These are phyloP conservation scores for Jacaranda mimosifolia DNA, from an alignment of 257 asterid genomes.

Conservation along the genomic window DNA sequence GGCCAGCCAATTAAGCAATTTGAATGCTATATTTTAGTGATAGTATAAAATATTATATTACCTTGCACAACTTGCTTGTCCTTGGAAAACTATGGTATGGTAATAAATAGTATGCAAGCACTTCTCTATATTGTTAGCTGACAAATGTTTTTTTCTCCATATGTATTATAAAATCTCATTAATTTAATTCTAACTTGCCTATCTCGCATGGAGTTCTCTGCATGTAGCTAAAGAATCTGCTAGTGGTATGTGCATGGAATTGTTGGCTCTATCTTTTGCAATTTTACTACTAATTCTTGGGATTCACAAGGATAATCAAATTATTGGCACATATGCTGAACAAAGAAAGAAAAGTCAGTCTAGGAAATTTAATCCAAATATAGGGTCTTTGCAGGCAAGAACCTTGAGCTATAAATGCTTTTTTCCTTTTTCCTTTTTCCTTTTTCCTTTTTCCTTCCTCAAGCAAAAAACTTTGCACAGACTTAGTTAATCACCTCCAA, in stretches of 20 bases:
- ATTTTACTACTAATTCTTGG: not conserved
- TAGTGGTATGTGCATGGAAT: conserved; percentile 30
- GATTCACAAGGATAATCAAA: conserved; percentile 15
- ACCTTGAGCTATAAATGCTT: no score
- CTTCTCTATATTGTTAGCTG: conserved; percentile 36
- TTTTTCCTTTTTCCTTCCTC: no score
- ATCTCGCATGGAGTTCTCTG: conserved; percentile 49
- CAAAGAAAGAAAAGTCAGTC: conserved; percentile 2
- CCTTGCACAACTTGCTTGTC: conserved; percentile 49
- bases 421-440: no score
- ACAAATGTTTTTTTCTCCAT: conserved; percentile 12
- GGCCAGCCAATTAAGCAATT: conserved; percentile 12
- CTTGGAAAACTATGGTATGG: conserved; percentile 37
- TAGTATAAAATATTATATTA: conserved; percentile 28
- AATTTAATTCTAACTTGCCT: conserved; percentile 47
- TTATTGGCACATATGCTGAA: not conserved
- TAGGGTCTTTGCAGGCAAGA: no score
- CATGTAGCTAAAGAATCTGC: conserved; percentile 37
- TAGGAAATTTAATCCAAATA: conserved; percentile 15
- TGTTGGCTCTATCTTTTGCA: conserved; percentile 21
- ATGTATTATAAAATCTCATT: conserved; percentile 15
- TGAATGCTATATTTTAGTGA: conserved; percentile 27
- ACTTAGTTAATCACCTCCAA: no score
- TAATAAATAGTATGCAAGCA: conserved; percentile 19
- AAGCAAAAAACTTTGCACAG: no score